Base-by-base conservation (phyloP, 805 yeast genomes). In the Cyberlindnera xishuangbannaensis region DNA sequence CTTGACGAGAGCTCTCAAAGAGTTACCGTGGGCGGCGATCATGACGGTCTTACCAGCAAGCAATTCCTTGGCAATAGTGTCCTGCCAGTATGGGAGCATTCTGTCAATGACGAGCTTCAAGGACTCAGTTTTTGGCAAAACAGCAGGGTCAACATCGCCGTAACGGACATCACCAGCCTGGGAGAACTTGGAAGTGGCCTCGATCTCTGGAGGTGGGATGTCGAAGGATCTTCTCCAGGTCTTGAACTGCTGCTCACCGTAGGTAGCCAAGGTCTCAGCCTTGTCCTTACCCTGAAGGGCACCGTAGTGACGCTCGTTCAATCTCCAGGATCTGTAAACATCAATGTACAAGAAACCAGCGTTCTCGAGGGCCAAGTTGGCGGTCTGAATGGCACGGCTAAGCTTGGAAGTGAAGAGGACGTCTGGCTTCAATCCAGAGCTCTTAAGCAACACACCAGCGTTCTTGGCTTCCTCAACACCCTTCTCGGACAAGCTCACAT, bases 281-380 rank as follows among this genome's bases (percentile, higher is more conserved):
- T 88, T 88, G 75, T 90, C 94, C 73, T 90, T 87, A 65, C 97
- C 97, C 72, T 90, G 97, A 58, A 88, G 77, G 53, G 86, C 97
- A 76, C 97, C 97, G 73, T 88, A 88, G 69, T 88, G 97, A 76
- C 97, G 92, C 74, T 88, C 97, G 73, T 88, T 88, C 64, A 88
- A 77, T 76, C 97, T 83, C 97, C 97, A 90, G 36, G 90, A 76
- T 75, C 97, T 84, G 66, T 80, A 77, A 55, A 83, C 94, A 58
- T 94, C 95, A 50, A 88, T 75, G 76, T 78, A 88, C 51, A 85
- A 68, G 61, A 87, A 84, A 67, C 87, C 97, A 39, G 97, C 90
- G 47, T 71, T 62, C 43, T 82, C 85, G 51, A 88, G 71, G 39
- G 96, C 96, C 63, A 90, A 76, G 82, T 88, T 83, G 53, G 97